These are phyloP conservation scores for Yamadazyma atmosphaerica DNA, from an alignment of 1,139 yeast species.

Conservation along the genomic window DNA sequence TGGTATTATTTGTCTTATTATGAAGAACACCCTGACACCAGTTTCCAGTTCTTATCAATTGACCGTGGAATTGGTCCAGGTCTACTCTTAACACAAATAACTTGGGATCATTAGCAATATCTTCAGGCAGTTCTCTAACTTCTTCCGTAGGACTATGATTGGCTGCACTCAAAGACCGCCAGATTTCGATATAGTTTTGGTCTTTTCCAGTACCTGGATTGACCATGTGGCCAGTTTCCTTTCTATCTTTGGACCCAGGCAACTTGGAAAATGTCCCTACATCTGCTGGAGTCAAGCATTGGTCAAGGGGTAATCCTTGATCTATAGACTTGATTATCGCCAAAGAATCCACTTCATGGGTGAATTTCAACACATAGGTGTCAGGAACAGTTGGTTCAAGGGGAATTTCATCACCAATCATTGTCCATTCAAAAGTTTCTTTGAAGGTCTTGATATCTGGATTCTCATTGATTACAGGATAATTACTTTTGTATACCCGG, in stretches of 20 bases:
- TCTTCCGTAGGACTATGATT: slow-evolving; percentile 28
- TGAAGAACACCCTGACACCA: slow-evolving; percentile 56
- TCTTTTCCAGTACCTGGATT: slow-evolving; percentile 46
- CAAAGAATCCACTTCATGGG: slow-evolving; percentile 45
- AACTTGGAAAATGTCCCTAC: slow-evolving; percentile 45
- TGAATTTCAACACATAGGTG: slow-evolving; percentile 34
- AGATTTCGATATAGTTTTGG: slow-evolving; percentile 53
- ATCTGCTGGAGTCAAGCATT: slow-evolving; percentile 36
- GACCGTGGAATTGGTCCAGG: slow-evolving; percentile 33
- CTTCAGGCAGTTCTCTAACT: slow-evolving; percentile 24
- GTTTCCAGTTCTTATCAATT: slow-evolving; percentile 49
- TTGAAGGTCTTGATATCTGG: slow-evolving; percentile 17
- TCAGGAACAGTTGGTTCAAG: slow-evolving; percentile 18
- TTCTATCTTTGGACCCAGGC: slow-evolving; percentile 42
- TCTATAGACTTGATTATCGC: slow-evolving; percentile 27
- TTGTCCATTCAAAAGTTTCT: slow-evolving; percentile 38
- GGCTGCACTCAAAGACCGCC: slow-evolving; percentile 53
- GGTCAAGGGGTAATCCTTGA: slow-evolving; percentile 21
- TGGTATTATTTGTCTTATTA: slow-evolving; percentile 25
- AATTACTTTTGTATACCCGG: slow-evolving; percentile 25
- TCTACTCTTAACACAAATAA: slow-evolving; percentile 31
- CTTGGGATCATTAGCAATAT: slow-evolving; percentile 16
- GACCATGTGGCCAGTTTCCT: slow-evolving; percentile 55
- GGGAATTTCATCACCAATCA: slow-evolving; percentile 39
- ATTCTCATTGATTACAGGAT: slow-evolving; percentile 21